These are phyloP conservation scores for Nicotiana otophora DNA, from an alignment of 257 asterid genomes.

Conservation along the genomic window DNA sequence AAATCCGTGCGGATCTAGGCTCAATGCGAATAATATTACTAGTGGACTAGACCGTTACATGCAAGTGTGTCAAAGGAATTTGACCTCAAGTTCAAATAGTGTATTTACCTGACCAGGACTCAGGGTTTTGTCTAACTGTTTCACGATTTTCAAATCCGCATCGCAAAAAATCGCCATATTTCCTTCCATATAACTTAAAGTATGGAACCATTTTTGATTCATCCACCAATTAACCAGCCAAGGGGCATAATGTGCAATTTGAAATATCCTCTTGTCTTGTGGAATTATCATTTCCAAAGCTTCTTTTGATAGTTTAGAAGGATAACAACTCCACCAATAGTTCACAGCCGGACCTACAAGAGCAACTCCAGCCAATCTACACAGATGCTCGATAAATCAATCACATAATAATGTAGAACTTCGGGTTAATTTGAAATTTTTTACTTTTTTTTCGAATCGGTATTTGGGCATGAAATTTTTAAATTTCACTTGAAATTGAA, in stretches of 20 bases:
- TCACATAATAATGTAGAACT: too few relatives aligned
- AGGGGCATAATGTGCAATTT: slow-evolving; percentile 61
- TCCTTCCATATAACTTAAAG: slow-evolving; percentile 49
- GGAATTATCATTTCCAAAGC: slow-evolving; percentile 25
- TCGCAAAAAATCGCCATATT: slow-evolving; percentile 29
- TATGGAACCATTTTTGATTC: slow-evolving; percentile 70
- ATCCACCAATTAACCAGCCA: slow-evolving; percentile 80
- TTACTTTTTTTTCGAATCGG: too few relatives aligned
- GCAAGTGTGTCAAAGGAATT: too few relatives aligned
- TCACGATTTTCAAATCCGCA: slow-evolving; percentile 41
- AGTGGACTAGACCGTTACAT: too few relatives aligned
- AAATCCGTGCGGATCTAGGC: too few relatives aligned
- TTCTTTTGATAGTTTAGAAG: slow-evolving; percentile 38
- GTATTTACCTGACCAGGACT: slow-evolving; percentile 45
- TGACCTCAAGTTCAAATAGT: too few relatives aligned
- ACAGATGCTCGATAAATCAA: background rate
- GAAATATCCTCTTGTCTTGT: slow-evolving; percentile 50
- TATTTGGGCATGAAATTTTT: too few relatives aligned
- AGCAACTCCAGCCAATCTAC: slow-evolving; percentile 68
- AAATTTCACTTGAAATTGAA: too few relatives aligned
- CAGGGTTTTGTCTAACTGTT: slow-evolving; percentile 30
- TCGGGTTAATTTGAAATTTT: too few relatives aligned
- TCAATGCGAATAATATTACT: too few relatives aligned
- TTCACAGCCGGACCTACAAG: slow-evolving; percentile 57
- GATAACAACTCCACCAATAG: slow-evolving; percentile 69